phyloP scores from a whole-genome alignment of 352 stramenopile species.

The Globisporangium carolinianum region DNA sequence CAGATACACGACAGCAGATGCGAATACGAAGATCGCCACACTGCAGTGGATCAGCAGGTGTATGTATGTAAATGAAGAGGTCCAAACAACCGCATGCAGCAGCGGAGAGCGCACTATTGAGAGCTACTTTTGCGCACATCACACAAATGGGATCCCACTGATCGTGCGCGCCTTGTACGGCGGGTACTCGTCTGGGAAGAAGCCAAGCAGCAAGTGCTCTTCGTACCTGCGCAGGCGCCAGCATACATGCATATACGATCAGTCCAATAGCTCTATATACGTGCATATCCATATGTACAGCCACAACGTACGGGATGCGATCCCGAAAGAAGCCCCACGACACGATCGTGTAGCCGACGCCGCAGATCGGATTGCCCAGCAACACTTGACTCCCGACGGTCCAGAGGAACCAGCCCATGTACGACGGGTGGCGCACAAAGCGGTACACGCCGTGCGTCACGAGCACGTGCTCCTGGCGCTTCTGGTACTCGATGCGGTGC shows the following conservation, averaged over 20 bases:
- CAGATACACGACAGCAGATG: not conserved
- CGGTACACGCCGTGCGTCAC: conserved; percentile 92
- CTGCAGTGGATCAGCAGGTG: no score
- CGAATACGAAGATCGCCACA: not conserved
- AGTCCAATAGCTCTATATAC: not conserved
- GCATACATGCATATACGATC: not conserved
- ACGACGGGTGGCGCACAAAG: conserved; percentile 92
- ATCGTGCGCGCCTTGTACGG: conserved; percentile 83
- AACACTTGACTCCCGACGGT: conserved; percentile 93
- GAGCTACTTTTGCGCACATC: not conserved
- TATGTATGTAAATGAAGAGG: no score
- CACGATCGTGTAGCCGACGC: conserved; percentile 79
- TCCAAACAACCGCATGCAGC: no score
- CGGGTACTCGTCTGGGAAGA: conserved; percentile 92
- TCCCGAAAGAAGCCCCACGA: conserved; percentile 94
- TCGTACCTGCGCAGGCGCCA: conserved; percentile 61
- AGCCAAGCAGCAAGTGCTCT: conserved; percentile 84
- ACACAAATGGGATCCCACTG: conserved; percentile 92
- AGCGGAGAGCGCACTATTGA: not conserved
- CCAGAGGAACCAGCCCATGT: conserved; percentile 97
- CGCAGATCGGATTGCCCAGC: conserved; percentile 88
- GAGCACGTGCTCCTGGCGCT: conserved; percentile 90
- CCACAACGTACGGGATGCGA: conserved; percentile 85
- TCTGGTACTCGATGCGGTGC: conserved; percentile 92
- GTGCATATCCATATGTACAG: not conserved